Conservation (phyloP, 2,329 filamentous ascomycete species). For the Decorospora gaudefroyi region DNA sequence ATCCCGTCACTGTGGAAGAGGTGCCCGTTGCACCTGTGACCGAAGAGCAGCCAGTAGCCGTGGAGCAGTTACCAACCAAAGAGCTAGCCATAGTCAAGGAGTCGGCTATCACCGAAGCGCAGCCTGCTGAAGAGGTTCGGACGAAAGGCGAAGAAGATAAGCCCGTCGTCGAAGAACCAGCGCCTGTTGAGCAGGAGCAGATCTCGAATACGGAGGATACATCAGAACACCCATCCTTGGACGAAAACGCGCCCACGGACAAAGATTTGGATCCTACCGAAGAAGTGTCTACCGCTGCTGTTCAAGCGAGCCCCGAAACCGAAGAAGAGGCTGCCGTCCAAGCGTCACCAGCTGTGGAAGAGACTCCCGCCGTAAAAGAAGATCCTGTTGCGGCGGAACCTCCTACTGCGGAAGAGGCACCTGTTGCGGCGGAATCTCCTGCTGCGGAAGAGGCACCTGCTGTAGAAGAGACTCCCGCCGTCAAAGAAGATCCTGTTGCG, state of each 20-base stretch:
- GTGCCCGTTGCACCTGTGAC: neutral
- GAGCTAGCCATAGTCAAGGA: too few relatives aligned
- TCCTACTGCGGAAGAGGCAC: neutral
- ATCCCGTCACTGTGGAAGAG: conserved; percentile 1
- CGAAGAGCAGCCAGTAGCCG: neutral
- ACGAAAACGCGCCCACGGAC: too few relatives aligned
- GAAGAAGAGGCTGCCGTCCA: neutral
- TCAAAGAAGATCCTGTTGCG: neutral
- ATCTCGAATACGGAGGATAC: too few relatives aligned
- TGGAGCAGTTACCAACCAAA: conserved; percentile 1
- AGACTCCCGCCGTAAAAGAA: too few relatives aligned
- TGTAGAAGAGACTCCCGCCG: neutral
- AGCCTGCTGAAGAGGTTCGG: neutral
- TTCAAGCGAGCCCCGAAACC: too few relatives aligned
- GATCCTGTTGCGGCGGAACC: neutral
- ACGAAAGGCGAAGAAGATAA: too few relatives aligned
- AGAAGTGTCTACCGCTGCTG: too few relatives aligned
- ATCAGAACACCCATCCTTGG: too few relatives aligned
- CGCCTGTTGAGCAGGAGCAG: too few relatives aligned
- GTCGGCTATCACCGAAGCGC: neutral
- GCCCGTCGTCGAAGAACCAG: too few relatives aligned
- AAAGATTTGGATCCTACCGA: too few relatives aligned
- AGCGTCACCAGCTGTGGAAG: neutral
- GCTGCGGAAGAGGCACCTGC: neutral
- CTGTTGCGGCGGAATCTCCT: neutral